Conservation (phyloP, 2,329 filamentous ascomycete species). For the Aspergillus amoenus region DNA sequence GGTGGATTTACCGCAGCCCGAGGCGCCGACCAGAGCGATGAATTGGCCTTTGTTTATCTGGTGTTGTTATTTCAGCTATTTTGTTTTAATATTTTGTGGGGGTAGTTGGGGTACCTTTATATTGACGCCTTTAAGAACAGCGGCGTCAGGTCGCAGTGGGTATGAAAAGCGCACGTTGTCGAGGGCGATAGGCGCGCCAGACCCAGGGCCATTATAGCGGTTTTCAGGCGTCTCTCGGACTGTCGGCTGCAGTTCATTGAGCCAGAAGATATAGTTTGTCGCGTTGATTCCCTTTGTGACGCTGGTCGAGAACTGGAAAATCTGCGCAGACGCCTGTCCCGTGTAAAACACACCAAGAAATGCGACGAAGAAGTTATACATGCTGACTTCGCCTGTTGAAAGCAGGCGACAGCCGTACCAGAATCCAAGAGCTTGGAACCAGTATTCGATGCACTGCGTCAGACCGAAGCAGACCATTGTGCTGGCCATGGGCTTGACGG, state of each 20-base stretch:
- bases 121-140: constrained; percentile 81
- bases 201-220: constrained; percentile 73
- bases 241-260: constrained; percentile 77
- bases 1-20: constrained; percentile 90
- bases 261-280: constrained; percentile 72
- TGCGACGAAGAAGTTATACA: constrained; percentile 90
- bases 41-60: constrained; percentile 38
- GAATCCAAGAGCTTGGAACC: constrained; percentile 83
- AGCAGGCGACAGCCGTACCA: constrained; percentile 86
- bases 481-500: constrained; percentile 56
- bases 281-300: constrained; percentile 91
- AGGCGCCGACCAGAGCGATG: constrained; percentile 80
- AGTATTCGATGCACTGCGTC: constrained; percentile 79
- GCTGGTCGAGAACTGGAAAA: constrained; percentile 86
- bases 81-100: constrained; percentile 17
- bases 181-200: constrained; percentile 40
- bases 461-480: constrained; percentile 71
- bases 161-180: constrained; percentile 95
- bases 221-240: constrained; percentile 79
- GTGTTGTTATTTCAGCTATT: background rate
- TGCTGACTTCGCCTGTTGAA: constrained; percentile 65
- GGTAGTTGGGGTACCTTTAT: constrained; percentile 36
- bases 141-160: constrained; percentile 83
- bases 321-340: constrained; percentile 83
- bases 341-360: constrained; percentile 88